Percentiles rank a stretch among this genome's conserved stretches.
Conservation (phyloP, 2,329 filamentous ascomycete genomes). For the Fusarium brachygibbosum region DNA sequence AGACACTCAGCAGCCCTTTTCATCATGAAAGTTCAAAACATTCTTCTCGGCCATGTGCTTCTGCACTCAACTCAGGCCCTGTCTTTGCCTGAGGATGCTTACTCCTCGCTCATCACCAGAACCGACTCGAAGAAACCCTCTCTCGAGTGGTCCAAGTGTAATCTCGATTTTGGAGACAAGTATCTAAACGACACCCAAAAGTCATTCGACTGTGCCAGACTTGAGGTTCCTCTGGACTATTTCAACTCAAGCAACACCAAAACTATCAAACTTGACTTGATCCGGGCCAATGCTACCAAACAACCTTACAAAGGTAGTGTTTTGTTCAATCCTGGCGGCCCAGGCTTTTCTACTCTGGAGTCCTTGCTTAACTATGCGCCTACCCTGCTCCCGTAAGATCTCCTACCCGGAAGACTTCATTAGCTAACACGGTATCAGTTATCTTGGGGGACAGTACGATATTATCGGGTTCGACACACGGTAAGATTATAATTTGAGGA, state of each 20-base stretch:
- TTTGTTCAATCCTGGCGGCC: conserved; percentile 57
- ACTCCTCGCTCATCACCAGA: neutral
- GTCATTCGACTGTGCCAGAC: conserved; percentile 51
- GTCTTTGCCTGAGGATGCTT: neutral
- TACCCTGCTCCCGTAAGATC: neutral
- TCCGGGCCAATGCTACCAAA: conserved; percentile 50
- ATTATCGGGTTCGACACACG: conserved; percentile 26
- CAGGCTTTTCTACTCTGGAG: conserved; percentile 45
- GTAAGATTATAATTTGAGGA: neutral
- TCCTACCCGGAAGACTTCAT: fast-evolving
- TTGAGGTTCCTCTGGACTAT: conserved; percentile 59
- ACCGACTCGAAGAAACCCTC: neutral
- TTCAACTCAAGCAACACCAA: conserved; percentile 43
- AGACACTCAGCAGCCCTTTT: no score
- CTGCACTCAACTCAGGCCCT: neutral
- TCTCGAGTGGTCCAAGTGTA: conserved; percentile 19
- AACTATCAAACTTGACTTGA: conserved; percentile 52
- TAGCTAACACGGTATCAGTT: conserved; percentile 3
- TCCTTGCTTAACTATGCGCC: fast-evolving
- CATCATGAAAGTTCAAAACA: conserved; percentile 10
- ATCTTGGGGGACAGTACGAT: conserved; percentile 30
- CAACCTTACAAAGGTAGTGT: conserved; percentile 55
- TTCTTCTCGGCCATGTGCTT: conserved; percentile 6
- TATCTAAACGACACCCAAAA: neutral
- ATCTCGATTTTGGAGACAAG: conserved; percentile 16